Evolutionary conservation across 2,329 filamentous ascomycete species (phyloP).

Genomic region (Nectriaceae sp.): DNA sequence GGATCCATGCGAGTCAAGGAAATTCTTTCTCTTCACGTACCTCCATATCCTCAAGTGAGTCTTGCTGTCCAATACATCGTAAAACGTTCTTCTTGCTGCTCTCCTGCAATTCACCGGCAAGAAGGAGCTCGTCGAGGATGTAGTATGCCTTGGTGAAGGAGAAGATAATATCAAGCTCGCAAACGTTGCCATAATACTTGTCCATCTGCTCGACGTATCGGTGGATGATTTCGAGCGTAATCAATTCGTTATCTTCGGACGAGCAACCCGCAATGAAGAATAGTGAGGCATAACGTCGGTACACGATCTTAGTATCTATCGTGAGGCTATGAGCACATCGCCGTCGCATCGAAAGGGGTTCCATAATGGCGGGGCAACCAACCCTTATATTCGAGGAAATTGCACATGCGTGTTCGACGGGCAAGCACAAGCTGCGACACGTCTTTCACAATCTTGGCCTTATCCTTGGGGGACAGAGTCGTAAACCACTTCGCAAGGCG

Average conservation of each 20-base stretch:
- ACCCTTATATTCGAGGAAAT: slow-evolving; percentile 99
- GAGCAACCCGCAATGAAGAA: slow-evolving; percentile 99
- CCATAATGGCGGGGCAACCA: slow-evolving; percentile 15
- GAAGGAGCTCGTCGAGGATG: slow-evolving; percentile 92
- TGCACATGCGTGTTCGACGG: slow-evolving; percentile 97
- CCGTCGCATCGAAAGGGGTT: not conserved
- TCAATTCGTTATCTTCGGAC: slow-evolving; percentile 97
- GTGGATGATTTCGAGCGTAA: slow-evolving; percentile 97
- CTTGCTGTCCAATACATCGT: slow-evolving; percentile 93
- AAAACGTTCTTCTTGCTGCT: slow-evolving; percentile 99
- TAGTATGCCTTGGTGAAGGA: slow-evolving; percentile 99
- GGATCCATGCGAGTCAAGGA: slow-evolving; percentile 14
- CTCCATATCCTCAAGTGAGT: slow-evolving; percentile 98
- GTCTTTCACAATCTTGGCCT: slow-evolving; percentile 99
- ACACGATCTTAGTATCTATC: slow-evolving; percentile 95
- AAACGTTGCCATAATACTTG: slow-evolving; percentile 99
- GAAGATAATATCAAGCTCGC: slow-evolving; percentile 99
- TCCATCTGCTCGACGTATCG: slow-evolving; percentile 99
- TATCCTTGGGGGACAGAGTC: slow-evolving; percentile 94
- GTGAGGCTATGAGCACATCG: slow-evolving; percentile 7
- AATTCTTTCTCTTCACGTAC: slow-evolving; percentile 58
- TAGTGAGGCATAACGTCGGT: slow-evolving; percentile 95
- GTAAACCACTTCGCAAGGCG: slow-evolving; percentile 99
- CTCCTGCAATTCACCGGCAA: slow-evolving; percentile 96
- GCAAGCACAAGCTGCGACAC: slow-evolving; percentile 97